Evolutionary conservation across 169 alveolate species (phyloP).

Genomic region (Babesia ovata): DNA sequence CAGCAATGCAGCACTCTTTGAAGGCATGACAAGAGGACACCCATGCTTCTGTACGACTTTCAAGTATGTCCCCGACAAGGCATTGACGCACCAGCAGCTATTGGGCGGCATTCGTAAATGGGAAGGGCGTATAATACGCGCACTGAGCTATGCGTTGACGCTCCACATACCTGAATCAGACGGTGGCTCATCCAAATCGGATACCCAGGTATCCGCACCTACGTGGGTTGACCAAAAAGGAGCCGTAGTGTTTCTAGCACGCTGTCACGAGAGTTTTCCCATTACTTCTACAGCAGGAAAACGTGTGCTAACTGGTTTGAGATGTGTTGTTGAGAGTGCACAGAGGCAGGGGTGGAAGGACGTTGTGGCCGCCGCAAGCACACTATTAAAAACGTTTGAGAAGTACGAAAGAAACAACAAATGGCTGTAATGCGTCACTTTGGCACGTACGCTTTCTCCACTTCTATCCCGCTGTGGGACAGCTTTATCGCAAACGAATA

Average conservation of each 20-base stretch:
- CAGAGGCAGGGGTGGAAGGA: constrained; percentile 63
- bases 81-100: constrained; percentile 49
- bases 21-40: constrained; percentile 28
- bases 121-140: constrained; percentile 59
- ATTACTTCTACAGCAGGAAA: constrained; percentile 34
- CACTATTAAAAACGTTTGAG: constrained; percentile 54
- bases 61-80: constrained; percentile 54
- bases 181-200: background rate
- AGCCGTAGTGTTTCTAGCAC: constrained; percentile 58
- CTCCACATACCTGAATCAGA: constrained; percentile 30
- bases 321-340: constrained; percentile 38
- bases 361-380: constrained; percentile 57
- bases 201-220: background rate
- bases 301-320: constrained; percentile 38
- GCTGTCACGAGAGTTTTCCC: constrained; percentile 57
- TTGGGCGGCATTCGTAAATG: constrained; percentile 54
- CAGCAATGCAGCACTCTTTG: constrained; percentile 21
- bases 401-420: constrained; percentile 53
- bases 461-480: no score
- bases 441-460: background rate
- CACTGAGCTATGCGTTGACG: constrained; percentile 34
- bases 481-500: no score
- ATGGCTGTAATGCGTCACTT: constrained; percentile 22
- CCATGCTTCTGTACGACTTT: constrained; percentile 67
- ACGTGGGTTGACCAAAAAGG: constrained; percentile 65